Conservation (phyloP, 192 early-diverging fungal species). For the Gigaspora rosea region DNA sequence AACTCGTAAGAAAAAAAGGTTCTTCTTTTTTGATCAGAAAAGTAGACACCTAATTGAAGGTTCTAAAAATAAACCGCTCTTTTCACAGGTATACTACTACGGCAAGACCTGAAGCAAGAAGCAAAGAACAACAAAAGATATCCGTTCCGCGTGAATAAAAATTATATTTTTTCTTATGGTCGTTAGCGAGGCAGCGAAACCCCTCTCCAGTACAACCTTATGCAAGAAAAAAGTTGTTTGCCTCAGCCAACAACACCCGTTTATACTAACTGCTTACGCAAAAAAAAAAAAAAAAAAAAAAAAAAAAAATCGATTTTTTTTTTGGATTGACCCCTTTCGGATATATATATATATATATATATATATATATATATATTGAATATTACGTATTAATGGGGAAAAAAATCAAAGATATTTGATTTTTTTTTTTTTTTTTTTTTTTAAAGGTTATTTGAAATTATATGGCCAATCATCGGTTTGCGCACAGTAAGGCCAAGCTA, state of each 20-base stretch:
- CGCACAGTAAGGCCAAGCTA: too few species aligned
- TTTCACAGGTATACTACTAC: neutral
- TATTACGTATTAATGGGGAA: slow-evolving; percentile 16
- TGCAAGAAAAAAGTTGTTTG: slow-evolving; percentile 15
- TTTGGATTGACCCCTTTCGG: slow-evolving; percentile 10
- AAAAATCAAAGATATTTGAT: neutral
- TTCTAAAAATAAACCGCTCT: neutral
- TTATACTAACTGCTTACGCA: slow-evolving; percentile 13
- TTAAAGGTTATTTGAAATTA: too few species aligned
- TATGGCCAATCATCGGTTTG: too few species aligned
- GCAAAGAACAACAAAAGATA: neutral
- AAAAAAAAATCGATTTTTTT: slow-evolving; percentile 3
- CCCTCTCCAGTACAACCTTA: slow-evolving; percentile 11
- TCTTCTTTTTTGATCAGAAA: neutral
- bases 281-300: slow-evolving; percentile 7
- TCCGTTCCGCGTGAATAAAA: slow-evolving; percentile 7
- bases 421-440: too few species aligned
- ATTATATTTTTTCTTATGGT: neutral
- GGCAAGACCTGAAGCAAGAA: neutral
- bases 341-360: neutral
- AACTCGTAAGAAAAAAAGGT: neutral
- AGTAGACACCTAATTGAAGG: neutral
- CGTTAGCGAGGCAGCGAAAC: slow-evolving; percentile 15
- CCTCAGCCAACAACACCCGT: slow-evolving; percentile 19
- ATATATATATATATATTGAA: neutral